Base-by-base conservation (phyloP, 805 yeast genomes). In the Ogataea siamensis region DNA sequence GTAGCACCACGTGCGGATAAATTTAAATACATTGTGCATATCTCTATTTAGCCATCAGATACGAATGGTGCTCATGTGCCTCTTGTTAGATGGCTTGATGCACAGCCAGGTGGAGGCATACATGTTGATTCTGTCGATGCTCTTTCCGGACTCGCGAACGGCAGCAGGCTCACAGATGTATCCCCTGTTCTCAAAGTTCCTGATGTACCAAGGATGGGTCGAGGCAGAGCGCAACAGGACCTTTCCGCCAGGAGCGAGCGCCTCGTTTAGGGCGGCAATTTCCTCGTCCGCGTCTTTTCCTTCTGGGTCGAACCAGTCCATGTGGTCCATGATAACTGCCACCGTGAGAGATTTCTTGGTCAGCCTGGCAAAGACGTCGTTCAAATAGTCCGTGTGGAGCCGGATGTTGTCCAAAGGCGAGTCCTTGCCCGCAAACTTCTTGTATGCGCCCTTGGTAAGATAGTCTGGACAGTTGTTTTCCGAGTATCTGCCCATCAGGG, bases 81-180 rank as follows among this genome's bases (percentile, higher is more conserved):
- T 67, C 29, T 61, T 53, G 21, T 49, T 54, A 4, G 42, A 38
- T 13, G 43, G 31, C 56, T 83, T 83, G 19, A 81, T 78, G 58
- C 89, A 82, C 13, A 86, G 76, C 94, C 94, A 85, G 2, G 94
- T 84, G 2, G 91, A 82, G 3, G 94, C 93, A 57, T 85, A 85
- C 94, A 85, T 85, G 62, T 86, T 85, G 47, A 79, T 83, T 47
- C 94, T 71, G 58, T 85, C 94, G 57, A 85, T 85, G 41, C 83
- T 68, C 38, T 67, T 63, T 7, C 86, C 86, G 14, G 80, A 60
- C 37, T 64, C 58, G 62, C 95, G 73, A 15, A 80, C 69, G 11
- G 80, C 89, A 13, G 82, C 91, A 10, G 91, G 74, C 40, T 72
- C 68, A 60, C 89, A 81, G 30, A 52, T 59, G 58, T 83, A 85